phyloP scores from a whole-genome alignment of 306 rosid genomes.

The Castanea sativa region DNA sequence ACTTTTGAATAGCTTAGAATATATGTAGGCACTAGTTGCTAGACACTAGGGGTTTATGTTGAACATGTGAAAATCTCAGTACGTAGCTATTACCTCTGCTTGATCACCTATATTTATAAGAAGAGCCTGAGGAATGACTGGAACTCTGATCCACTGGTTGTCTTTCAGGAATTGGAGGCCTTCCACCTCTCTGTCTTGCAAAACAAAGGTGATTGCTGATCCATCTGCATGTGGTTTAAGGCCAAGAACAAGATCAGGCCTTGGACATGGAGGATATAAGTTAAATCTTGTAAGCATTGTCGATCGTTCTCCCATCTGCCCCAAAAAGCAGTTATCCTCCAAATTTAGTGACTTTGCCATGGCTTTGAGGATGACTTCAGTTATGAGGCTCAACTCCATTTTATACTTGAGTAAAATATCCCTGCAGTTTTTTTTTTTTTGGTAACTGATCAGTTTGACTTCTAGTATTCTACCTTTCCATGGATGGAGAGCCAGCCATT shows the following conservation, averaged over 20 bases:
- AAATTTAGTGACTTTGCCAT: slow-evolving; percentile 69
- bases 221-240: slow-evolving; percentile 74
- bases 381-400: slow-evolving; percentile 26
- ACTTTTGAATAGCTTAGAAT: no score
- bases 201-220: slow-evolving; percentile 50
- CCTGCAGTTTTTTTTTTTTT: slow-evolving; percentile 30
- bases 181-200: slow-evolving; percentile 70
- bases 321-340: slow-evolving; percentile 55
- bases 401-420: slow-evolving; percentile 45
- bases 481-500: no score
- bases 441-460: neutral
- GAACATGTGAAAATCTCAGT: neutral
- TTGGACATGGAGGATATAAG: slow-evolving; percentile 64
- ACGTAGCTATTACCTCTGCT: slow-evolving; percentile 48
- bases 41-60: no score
- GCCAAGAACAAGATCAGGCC: slow-evolving; percentile 67
- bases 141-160: slow-evolving; percentile 60
- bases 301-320: slow-evolving; percentile 41
- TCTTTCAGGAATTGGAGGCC: slow-evolving; percentile 78
- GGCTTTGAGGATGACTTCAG: slow-evolving; percentile 56
- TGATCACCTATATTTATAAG: slow-evolving; percentile 80
- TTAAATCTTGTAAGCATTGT: slow-evolving; percentile 49
- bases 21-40: no score
- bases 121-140: slow-evolving; percentile 61
- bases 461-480: no score